Evolutionary conservation across 2,329 filamentous ascomycete genomes (phyloP).

Genomic region (Xylaria sp.): DNA sequence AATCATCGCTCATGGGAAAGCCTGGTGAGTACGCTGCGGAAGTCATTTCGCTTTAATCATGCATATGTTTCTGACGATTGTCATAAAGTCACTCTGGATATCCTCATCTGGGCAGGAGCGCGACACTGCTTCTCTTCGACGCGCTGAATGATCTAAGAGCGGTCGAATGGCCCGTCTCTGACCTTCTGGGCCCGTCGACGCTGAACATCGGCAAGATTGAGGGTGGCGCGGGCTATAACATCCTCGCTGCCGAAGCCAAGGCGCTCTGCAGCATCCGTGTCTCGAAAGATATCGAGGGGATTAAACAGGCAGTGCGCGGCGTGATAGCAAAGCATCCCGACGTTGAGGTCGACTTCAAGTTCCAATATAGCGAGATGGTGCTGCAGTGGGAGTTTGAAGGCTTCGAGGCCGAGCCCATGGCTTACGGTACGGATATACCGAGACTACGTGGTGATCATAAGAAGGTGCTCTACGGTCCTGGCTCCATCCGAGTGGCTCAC

Average conservation of each 20-base stretch:
- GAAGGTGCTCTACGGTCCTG: conserved; percentile 55
- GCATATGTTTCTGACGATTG: not conserved
- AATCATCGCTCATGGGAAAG: conserved; percentile 46
- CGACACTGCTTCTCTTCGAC: conserved; percentile 49
- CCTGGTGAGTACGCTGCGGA: conserved; percentile 38
- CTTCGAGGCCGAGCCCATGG: conserved; percentile 52
- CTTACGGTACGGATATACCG: conserved; percentile 55
- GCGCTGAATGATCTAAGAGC: conserved; percentile 50
- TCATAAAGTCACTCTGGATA: conserved; percentile 51
- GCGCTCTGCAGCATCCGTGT: conserved; percentile 56
- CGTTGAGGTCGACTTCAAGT: conserved; percentile 51
- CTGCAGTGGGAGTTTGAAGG: conserved; percentile 54
- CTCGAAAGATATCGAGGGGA: conserved; percentile 50
- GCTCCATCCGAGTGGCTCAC: conserved; percentile 54
- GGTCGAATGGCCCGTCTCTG: conserved; percentile 49
- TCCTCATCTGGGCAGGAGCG: conserved; percentile 51
- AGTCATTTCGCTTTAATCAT: not conserved
- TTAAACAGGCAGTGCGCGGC: conserved; percentile 50
- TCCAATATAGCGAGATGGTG: conserved; percentile 53
- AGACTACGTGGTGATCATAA: conserved; percentile 50
- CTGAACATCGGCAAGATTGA: conserved; percentile 55
- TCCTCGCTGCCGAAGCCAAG: conserved; percentile 53
- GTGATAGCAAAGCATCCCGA: conserved; percentile 50
- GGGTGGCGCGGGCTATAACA: conserved; percentile 55
- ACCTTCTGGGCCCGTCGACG: conserved; percentile 54